Evolutionary conservation across 2,329 filamentous ascomycete species (phyloP).

Genomic region (Macrophomina tecta): DNA sequence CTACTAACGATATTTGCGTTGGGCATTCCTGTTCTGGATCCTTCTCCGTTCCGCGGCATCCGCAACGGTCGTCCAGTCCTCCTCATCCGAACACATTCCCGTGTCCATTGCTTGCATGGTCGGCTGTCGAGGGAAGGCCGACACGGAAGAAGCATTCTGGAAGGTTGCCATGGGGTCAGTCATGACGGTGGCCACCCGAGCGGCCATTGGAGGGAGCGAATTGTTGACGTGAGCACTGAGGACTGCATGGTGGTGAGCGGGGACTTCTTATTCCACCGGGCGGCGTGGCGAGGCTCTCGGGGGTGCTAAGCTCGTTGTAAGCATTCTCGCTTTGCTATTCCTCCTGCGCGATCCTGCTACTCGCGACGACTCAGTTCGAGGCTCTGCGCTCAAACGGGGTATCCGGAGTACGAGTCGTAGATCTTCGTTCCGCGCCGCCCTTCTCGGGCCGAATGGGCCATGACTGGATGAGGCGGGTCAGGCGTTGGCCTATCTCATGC

Average conservation of each 20-base stretch:
- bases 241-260: background rate
- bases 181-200: background rate
- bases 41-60: slow-evolving; percentile 85
- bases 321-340: background rate
- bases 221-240: background rate
- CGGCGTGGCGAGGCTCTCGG: background rate
- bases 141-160: background rate
- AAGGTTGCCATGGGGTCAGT: background rate
- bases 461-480: background rate
- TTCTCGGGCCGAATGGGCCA: background rate
- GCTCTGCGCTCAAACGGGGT: background rate
- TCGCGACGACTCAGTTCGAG: background rate
- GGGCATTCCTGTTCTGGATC: slow-evolving; percentile 91
- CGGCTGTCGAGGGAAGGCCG: background rate
- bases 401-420: slow-evolving; percentile 3
- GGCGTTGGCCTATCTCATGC: background rate
- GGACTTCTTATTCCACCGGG: background rate
- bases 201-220: background rate
- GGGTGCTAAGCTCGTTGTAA: background rate
- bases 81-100: slow-evolving; percentile 52
- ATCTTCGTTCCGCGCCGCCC: background rate
- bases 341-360: background rate
- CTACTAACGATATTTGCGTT: slow-evolving; percentile 84
- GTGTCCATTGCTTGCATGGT: background rate
- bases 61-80: slow-evolving; percentile 96